Conservation (phyloP, 2,329 filamentous ascomycete species). For the Polychaeton citri region DNA sequence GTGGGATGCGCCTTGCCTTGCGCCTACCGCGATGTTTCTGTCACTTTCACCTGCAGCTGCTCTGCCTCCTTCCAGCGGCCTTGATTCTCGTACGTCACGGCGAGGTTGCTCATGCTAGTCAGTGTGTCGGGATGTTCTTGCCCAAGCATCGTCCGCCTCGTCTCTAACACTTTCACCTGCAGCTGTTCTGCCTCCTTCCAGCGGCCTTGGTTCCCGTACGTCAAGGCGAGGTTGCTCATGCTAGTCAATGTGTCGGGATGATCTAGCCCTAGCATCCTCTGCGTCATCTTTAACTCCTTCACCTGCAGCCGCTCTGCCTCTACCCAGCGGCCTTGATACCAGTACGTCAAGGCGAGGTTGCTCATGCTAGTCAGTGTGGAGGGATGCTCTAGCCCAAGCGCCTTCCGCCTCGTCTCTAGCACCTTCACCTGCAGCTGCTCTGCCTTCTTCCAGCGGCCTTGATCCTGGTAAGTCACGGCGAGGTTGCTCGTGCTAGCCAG, state of each 20-base stretch:
- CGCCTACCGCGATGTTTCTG: neutral
- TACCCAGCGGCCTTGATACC: constrained; percentile 1
- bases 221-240: constrained; percentile 4
- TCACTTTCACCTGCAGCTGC: neutral
- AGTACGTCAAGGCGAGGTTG: constrained; percentile 1
- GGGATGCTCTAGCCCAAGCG: neutral
- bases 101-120: constrained; percentile 5
- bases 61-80: constrained; percentile 4
- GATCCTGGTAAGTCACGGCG: neutral
- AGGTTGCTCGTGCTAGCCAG: constrained; percentile 3
- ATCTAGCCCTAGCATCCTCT: constrained; percentile 2
- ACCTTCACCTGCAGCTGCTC: neutral
- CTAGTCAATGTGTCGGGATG: constrained; percentile 6
- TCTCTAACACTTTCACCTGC: constrained; percentile 3
- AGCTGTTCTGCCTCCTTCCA: constrained; percentile 6
- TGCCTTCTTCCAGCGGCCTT: neutral
- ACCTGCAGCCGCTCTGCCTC: constrained; percentile 2
- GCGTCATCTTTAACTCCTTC: constrained; percentile 1
- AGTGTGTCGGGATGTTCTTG: constrained; percentile 4
- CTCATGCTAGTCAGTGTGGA: neutral
- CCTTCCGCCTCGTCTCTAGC: neutral
- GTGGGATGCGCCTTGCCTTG: neutral
- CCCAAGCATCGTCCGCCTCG: constrained; percentile 2
- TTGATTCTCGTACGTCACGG: constrained; percentile 3
- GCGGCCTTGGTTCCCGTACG: constrained; percentile 2